A percentile compares a stretch with the other conserved stretches of the same genome.
These are phyloP conservation scores for Hymenochaete sp. DNA, from an alignment of 1,284 basidiomycete genomes.

Conservation along the genomic window DNA sequence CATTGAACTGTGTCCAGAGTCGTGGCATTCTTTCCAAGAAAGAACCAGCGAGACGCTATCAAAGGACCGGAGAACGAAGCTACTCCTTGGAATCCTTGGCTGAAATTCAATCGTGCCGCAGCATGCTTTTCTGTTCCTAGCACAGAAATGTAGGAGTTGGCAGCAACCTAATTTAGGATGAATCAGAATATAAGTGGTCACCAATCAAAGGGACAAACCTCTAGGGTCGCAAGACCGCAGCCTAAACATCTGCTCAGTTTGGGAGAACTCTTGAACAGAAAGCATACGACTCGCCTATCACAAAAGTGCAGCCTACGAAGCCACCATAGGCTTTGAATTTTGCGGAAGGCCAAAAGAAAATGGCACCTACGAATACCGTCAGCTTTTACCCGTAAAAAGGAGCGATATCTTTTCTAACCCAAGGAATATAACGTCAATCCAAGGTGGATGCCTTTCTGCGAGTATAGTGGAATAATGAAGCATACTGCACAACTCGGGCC, in stretches of 20 bases:
- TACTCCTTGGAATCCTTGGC: constrained; percentile 76
- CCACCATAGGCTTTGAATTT: constrained; percentile 60
- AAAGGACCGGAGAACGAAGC: constrained; percentile 74
- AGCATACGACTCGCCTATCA: constrained; percentile 41
- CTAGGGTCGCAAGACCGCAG: constrained; percentile 62
- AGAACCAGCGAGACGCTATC: constrained; percentile 73
- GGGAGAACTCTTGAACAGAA: background rate
- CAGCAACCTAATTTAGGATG: too few relatives aligned
- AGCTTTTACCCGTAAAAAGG: background rate
- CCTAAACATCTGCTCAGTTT: constrained; percentile 35
- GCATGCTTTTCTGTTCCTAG: constrained; percentile 62
- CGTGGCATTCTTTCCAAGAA: constrained; percentile 51
- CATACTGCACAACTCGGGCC: constrained; percentile 13
- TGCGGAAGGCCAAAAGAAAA: constrained; percentile 78
- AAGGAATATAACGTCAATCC: constrained; percentile 65
- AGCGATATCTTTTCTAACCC: constrained; percentile 27
- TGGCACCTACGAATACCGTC: constrained; percentile 37
- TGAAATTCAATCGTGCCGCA: constrained; percentile 72
- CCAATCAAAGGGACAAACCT: too few relatives aligned
- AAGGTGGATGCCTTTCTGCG: constrained; percentile 56
- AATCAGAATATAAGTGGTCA: too few relatives aligned
- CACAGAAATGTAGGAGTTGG: constrained; percentile 74
- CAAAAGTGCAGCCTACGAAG: constrained; percentile 66
- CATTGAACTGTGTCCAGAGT: constrained; percentile 68
- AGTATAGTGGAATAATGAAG: background rate